Conservation (phyloP, 2,329 filamentous ascomycete species). For the Phoma sp. region DNA sequence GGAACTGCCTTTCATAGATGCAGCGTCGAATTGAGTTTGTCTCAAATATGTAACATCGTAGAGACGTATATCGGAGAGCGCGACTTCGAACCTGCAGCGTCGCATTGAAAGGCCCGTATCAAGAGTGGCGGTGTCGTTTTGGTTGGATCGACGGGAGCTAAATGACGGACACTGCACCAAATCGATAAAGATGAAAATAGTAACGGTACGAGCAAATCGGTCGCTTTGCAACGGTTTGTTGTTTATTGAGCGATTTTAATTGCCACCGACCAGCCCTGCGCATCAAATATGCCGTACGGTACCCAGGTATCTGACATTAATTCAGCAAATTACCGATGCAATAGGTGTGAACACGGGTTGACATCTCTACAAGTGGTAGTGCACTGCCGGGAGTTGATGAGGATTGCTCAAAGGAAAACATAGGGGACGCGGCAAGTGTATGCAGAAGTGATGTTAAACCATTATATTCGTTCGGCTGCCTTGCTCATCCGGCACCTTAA, state of each 20-base stretch:
- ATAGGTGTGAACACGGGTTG: no score
- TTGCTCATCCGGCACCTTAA: background rate
- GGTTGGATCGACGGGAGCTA: conserved; percentile 1
- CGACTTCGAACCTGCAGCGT: background rate
- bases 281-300: no score
- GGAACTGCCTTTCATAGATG: no score
- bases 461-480: background rate
- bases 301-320: no score
- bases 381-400: no score
- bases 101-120: background rate
- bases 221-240: background rate
- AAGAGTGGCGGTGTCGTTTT: background rate
- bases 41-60: no score
- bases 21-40: no score
- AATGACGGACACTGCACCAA: background rate
- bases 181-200: conserved; percentile 1
- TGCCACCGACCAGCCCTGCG: background rate
- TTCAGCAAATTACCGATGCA: no score
- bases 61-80: no score
- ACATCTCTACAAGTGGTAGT: no score
- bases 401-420: background rate
- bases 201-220: background rate
- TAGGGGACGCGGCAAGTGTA: background rate
- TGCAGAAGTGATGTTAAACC: background rate
- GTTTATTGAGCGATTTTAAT: no score